Percentiles rank a stretch among this genome's conserved stretches.
These are phyloP conservation scores for Zygoascus hellenicus DNA, from an alignment of 1,139 yeast species.

Conservation along the genomic window DNA sequence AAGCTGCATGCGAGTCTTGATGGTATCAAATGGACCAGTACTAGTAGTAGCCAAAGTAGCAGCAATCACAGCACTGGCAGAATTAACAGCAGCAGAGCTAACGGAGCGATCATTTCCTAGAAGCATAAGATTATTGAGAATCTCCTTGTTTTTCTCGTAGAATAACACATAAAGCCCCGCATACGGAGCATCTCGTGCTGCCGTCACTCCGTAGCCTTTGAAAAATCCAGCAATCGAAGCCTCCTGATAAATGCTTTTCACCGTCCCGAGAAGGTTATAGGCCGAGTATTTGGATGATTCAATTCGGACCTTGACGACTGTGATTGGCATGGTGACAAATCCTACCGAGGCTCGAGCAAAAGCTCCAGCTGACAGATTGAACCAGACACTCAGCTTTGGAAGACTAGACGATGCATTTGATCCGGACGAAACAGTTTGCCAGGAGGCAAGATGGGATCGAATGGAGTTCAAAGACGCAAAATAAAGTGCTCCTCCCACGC, in stretches of 20 bases:
- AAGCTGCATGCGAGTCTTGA: conserved; percentile 86
- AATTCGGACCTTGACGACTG: conserved; percentile 83
- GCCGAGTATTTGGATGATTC: conserved; percentile 69
- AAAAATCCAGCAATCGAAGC: conserved; percentile 67
- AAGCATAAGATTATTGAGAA: conserved; percentile 28
- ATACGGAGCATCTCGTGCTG: conserved; percentile 89
- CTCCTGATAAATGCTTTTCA: conserved; percentile 46
- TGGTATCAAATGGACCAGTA: conserved; percentile 94
- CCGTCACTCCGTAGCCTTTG: conserved; percentile 81
- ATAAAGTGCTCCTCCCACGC: conserved; percentile 85
- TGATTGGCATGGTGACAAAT: conserved; percentile 92
- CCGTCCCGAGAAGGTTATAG: conserved; percentile 58
- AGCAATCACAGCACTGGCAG: conserved; percentile 22
- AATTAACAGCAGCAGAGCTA: conserved; percentile 21
- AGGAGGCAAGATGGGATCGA: conserved; percentile 47
- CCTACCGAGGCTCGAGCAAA: conserved; percentile 80
- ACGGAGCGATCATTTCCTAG: conserved; percentile 7
- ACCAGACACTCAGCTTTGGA: conserved; percentile 66
- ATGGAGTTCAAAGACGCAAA: conserved; percentile 63
- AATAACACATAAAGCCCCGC: conserved; percentile 87
- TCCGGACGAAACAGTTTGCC: conserved; percentile 14
- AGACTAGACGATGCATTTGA: conserved; percentile 35
- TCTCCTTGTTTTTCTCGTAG: conserved; percentile 66
- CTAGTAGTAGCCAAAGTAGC: conserved; percentile 72
- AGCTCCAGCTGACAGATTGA: conserved; percentile 73